Evolutionary conservation across 495 filamentous ascomycete genomes (phyloP).

Genomic region (Penicillium riverlandense): DNA sequence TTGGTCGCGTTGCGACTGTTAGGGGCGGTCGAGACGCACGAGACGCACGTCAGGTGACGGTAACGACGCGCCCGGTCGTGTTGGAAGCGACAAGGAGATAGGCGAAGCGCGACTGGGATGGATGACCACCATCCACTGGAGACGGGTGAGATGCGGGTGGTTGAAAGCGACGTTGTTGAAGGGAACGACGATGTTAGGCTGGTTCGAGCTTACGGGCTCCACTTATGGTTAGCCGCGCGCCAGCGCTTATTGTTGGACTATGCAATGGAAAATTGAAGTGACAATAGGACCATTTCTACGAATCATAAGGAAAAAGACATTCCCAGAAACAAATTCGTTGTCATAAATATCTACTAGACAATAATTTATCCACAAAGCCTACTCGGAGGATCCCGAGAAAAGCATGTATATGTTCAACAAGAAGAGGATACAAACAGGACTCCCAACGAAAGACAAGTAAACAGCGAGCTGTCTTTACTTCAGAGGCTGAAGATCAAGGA

Average conservation of each 20-base stretch:
- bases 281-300: neutral
- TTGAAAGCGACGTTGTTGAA: neutral
- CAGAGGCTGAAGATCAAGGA: no score
- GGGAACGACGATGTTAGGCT: constrained; percentile 1
- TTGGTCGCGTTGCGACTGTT: no score
- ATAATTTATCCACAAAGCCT: constrained; percentile 7
- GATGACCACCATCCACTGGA: neutral
- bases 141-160: neutral
- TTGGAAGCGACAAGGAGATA: no score
- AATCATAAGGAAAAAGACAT: neutral
- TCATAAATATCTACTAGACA: constrained; percentile 8
- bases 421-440: constrained; percentile 2
- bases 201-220: constrained; percentile 7
- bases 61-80: no score
- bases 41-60: no score
- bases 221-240: constrained; percentile 10
- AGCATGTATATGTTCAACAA: constrained; percentile 11
- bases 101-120: neutral
- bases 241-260: neutral
- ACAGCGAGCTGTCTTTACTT: no score
- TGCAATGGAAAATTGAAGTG: neutral
- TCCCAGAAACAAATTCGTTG: neutral
- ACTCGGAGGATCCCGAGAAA: neutral
- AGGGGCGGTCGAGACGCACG: no score
- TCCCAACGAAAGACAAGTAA: constrained; percentile 10